phyloP scores from a whole-genome alignment of 2,329 filamentous ascomycete species.

The Penicillium concentricum region DNA sequence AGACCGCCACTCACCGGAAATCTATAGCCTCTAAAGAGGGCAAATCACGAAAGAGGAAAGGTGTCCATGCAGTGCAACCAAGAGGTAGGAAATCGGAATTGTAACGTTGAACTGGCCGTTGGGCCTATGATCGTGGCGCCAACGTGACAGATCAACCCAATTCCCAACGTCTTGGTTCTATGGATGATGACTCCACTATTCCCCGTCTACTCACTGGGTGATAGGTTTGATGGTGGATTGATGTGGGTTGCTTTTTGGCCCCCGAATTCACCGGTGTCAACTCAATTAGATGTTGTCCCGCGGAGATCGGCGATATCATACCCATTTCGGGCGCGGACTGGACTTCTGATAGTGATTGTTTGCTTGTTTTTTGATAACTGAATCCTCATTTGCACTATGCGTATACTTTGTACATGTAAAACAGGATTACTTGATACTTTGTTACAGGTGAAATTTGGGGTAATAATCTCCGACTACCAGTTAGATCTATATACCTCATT shows the following conservation, averaged over 20 bases:
- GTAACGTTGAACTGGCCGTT: conserved; percentile 1
- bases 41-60: not conserved
- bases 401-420: not conserved
- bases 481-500: not conserved
- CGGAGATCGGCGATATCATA: not conserved
- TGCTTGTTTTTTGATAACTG: not conserved
- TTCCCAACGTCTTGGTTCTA: not conserved
- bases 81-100: not conserved
- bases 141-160: conserved; percentile 9
- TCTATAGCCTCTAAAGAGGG: not conserved
- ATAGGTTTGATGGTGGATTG: not conserved
- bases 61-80: conserved; percentile 1
- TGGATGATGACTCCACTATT: not conserved
- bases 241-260: conserved; percentile 1
- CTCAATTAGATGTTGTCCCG: conserved; percentile 3
- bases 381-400: not conserved
- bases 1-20: not conserved
- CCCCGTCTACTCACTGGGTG: not conserved
- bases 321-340: not conserved
- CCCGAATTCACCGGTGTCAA: conserved; percentile 3
- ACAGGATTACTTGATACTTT: not conserved
- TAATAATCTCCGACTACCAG: not conserved
- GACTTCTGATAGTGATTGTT: not conserved
- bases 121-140: conserved; percentile 4
- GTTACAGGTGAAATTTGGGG: not conserved